Evolutionary conservation across 2,329 filamentous ascomycete species (phyloP).

Genomic region (Verticillium klebahnii): DNA sequence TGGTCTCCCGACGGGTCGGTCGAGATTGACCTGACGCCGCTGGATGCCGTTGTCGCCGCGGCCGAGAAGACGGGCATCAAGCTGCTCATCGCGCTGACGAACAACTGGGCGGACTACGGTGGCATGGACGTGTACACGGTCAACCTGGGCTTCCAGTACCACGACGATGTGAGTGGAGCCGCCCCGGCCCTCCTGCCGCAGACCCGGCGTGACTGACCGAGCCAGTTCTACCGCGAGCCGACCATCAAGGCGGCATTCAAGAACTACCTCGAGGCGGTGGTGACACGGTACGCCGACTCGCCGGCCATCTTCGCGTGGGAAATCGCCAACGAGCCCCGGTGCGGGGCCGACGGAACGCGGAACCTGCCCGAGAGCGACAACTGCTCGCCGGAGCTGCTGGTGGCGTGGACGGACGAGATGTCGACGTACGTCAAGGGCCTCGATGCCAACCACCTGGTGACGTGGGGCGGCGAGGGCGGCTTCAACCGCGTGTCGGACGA

Average conservation of each 20-base stretch:
- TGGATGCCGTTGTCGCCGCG: slow-evolving; percentile 45
- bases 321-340: slow-evolving; percentile 57
- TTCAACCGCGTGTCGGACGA: slow-evolving; percentile 41
- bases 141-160: slow-evolving; percentile 47
- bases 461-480: slow-evolving; percentile 54
- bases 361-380: slow-evolving; percentile 36
- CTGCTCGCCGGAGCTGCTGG: slow-evolving; percentile 37
- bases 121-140: slow-evolving; percentile 52
- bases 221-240: slow-evolving; percentile 42
- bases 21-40: slow-evolving; percentile 34
- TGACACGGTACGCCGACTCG: slow-evolving; percentile 54
- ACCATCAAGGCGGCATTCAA: slow-evolving; percentile 48
- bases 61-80: slow-evolving; percentile 44
- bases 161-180: slow-evolving; percentile 36
- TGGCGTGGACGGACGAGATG: slow-evolving; percentile 48
- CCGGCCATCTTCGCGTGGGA: slow-evolving; percentile 64
- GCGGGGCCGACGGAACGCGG: slow-evolving; percentile 37
- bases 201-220: background rate
- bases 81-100: slow-evolving; percentile 45
- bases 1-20: slow-evolving; percentile 39
- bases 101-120: slow-evolving; percentile 52
- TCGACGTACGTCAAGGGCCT: slow-evolving; percentile 48
- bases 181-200: background rate
- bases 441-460: slow-evolving; percentile 48
- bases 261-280: slow-evolving; percentile 54